Conservation (phyloP, 192 early-diverging fungal genomes). For the Coemansia sp. region DNA sequence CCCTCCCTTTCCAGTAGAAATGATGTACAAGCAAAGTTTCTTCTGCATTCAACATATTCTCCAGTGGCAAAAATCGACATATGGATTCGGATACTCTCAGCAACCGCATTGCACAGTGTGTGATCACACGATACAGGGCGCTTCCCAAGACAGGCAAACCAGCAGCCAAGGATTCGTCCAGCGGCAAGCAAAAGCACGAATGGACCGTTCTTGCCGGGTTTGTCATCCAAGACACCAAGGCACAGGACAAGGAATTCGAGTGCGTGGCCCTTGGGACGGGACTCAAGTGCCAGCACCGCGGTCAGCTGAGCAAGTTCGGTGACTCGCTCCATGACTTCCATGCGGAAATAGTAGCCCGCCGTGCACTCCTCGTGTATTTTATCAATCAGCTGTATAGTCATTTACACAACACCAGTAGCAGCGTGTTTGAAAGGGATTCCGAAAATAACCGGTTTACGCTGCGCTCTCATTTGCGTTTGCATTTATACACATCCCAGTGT, state of each 20-base stretch:
- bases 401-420: background rate
- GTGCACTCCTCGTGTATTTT: slow-evolving; percentile 69
- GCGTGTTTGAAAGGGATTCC: background rate
- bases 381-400: slow-evolving; percentile 10
- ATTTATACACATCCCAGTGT: slow-evolving; percentile 46
- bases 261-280: slow-evolving; percentile 67
- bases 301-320: slow-evolving; percentile 61
- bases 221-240: slow-evolving; percentile 40
- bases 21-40: background rate
- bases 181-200: slow-evolving; percentile 53
- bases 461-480: slow-evolving; percentile 4
- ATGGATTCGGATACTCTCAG: slow-evolving; percentile 62
- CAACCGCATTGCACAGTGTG: slow-evolving; percentile 54
- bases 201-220: slow-evolving; percentile 89
- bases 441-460: slow-evolving; percentile 5
- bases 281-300: slow-evolving; percentile 74
- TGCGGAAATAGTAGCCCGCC: slow-evolving; percentile 84
- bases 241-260: background rate
- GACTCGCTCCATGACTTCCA: slow-evolving; percentile 80
- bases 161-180: slow-evolving; percentile 20
- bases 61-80: slow-evolving; percentile 52
- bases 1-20: background rate
- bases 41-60: slow-evolving; percentile 3
- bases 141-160: slow-evolving; percentile 83
- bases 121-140: slow-evolving; percentile 55